These are phyloP conservation scores for Aspergillus uvarum DNA, from an alignment of 2,329 filamentous ascomycete species.

Conservation along the genomic window DNA sequence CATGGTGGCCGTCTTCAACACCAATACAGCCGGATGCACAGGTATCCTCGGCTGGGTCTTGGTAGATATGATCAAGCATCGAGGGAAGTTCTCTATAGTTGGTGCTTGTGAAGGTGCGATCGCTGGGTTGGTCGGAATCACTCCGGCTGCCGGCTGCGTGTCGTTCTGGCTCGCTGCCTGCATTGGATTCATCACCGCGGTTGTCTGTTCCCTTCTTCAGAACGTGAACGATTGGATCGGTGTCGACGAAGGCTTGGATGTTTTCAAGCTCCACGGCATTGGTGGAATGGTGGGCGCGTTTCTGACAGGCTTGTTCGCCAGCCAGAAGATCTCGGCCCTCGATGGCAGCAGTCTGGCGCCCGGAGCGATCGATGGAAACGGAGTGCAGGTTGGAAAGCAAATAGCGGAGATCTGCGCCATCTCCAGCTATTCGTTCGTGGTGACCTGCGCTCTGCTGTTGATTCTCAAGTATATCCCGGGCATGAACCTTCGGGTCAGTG, in stretches of 20 bases:
- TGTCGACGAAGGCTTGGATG: conserved; percentile 60
- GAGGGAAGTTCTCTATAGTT: conserved; percentile 55
- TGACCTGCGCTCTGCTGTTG: conserved; percentile 53
- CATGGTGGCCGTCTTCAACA: conserved; percentile 59
- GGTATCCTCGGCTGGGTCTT: conserved; percentile 57
- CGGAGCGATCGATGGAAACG: conserved; percentile 57
- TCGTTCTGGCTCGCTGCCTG: conserved; percentile 55
- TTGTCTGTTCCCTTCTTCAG: conserved; percentile 51
- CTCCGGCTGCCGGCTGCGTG: conserved; percentile 56
- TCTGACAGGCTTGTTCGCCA: conserved; percentile 59
- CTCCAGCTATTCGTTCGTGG: conserved; percentile 53
- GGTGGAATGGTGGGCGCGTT: conserved; percentile 60
- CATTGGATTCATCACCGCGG: conserved; percentile 57
- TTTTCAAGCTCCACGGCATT: conserved; percentile 60
- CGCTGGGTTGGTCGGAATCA: conserved; percentile 61
- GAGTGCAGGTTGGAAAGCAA: conserved; percentile 57
- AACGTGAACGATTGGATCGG: conserved; percentile 55
- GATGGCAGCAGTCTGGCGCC: conserved; percentile 49
- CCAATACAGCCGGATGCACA: conserved; percentile 55
- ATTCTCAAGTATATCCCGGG: conserved; percentile 56
- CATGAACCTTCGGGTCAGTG: conserved; percentile 54
- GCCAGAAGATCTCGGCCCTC: conserved; percentile 42
- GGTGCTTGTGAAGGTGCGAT: conserved; percentile 60
- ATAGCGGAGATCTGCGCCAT: conserved; percentile 58
- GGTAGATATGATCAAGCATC: conserved; percentile 54